These are phyloP conservation scores for Calocybe indica DNA, from an alignment of 768 basidiomycete genomes.

Conservation along the genomic window DNA sequence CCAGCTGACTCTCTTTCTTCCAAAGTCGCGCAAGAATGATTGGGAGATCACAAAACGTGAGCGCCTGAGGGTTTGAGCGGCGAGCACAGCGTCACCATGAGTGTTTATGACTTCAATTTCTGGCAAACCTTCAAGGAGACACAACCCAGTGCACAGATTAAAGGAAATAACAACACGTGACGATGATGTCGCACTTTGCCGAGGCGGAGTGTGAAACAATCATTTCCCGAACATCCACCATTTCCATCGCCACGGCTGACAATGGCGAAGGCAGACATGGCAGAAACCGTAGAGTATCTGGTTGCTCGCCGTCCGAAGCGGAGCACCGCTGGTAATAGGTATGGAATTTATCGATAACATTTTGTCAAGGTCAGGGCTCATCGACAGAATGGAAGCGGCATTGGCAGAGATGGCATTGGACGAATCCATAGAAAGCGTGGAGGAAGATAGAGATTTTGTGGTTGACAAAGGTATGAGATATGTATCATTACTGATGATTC, in stretches of 20 bases:
- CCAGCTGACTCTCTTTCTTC: no score
- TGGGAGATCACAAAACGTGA: no score
- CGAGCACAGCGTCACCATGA: no score
- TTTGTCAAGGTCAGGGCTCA: background rate
- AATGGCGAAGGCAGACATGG: background rate
- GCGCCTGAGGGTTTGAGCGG: no score
- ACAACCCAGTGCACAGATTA: no score
- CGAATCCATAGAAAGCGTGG: conserved; percentile 50
- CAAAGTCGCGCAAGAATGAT: no score
- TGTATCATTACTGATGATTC: background rate
- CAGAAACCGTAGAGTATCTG: conserved; percentile 28
- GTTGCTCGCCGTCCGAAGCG: conserved; percentile 57
- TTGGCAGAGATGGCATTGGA: conserved; percentile 64
- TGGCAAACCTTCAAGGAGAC: no score
- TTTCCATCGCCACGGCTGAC: background rate
- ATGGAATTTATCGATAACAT: conserved; percentile 10
- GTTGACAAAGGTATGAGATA: conserved; percentile 48
- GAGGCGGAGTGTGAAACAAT: background rate
- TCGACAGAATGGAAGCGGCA: conserved; percentile 66
- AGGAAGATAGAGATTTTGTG: conserved; percentile 72
- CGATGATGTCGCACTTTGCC: no score
- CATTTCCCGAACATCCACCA: background rate
- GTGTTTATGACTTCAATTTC: no score
- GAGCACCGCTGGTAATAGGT: conserved; percentile 80
- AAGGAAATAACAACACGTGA: no score